Conservation (phyloP, 148 eudicot species). For the Vaccinium darrowii region DNA sequence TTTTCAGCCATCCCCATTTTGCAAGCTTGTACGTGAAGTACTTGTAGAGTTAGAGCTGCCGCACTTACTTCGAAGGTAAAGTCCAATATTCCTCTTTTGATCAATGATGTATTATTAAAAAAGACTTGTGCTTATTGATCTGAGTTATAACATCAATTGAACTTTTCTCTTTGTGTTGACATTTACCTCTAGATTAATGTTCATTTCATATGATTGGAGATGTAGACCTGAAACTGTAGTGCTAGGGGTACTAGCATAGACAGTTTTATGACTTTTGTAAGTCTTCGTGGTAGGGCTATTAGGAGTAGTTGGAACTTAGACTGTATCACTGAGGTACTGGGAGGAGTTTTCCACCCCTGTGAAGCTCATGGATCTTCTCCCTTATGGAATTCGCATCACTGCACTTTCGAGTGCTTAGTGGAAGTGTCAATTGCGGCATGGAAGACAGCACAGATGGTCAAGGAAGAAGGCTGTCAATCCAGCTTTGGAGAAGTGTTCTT, state of each 20-base stretch:
- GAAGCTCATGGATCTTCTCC: neutral
- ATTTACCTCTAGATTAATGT: neutral
- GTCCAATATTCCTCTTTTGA: constrained; percentile 14
- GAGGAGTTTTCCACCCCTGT: neutral
- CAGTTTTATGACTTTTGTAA: neutral
- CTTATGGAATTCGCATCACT: neutral
- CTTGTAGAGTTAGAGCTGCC: constrained; percentile 98
- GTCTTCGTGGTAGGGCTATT: neutral
- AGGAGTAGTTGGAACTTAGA: neutral
- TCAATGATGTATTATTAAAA: neutral
- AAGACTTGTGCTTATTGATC: neutral
- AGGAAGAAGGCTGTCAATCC: neutral
- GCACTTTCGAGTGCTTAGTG: neutral
- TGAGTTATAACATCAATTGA: neutral
- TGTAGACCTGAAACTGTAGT: neutral
- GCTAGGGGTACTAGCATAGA: neutral
- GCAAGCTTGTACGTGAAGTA: constrained; percentile 93
- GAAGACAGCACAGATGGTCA: neutral
- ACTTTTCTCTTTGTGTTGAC: neutral
- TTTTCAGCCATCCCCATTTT: constrained; percentile 87
- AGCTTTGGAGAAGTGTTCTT: neutral
- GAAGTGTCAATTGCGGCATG: neutral
- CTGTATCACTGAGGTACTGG: neutral
- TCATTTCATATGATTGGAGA: neutral
- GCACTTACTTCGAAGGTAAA: constrained; percentile 77